Base-by-base conservation (phyloP, 352 stramenopile species). In the Pythium insidiosum region DNA sequence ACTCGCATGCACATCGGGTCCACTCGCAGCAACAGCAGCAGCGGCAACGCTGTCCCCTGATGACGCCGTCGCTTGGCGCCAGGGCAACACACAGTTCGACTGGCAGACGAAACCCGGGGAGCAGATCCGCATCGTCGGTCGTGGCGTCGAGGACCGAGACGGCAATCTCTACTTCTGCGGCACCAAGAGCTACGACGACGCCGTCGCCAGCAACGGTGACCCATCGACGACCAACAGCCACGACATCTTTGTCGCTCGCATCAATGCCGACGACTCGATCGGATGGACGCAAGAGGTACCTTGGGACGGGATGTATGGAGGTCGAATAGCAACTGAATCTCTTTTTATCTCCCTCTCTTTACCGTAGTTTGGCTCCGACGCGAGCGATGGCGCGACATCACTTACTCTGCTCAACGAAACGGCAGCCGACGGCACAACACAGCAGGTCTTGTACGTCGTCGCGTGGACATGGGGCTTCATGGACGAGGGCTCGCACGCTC, bases 391-490 rank as follows among this genome's bases (percentile, higher is more conserved):
- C n/a, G 74, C 67, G 0, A 79, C 63, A 29, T 79, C 63, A 24
- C 42, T 87, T 11, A 48, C 56, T 9, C 50, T 87, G 4, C 43
- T 87, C 28, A 73, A 83, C 22, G 69, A 84, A 39, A 74, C 57
- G 1, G 13, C 38, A 3, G 19, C 18, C 6, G 20, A 46, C 10
- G 53, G 53, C 6, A 25, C 24, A 0, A 43, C 39, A 3, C 56
- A 25, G 1, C 54, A 73, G 29, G 60, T 61, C 45, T 47, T 90
- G 9, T 86, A 85, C 24, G 63, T 90, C 13, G 50, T 73, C 3
- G 77, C 70, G 7, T 76, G 67, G 55, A 88, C 77, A 1, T 86
- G 72, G 69, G 74, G 77, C 0, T 75, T 56, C 38, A 68, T 90
- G 63, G 77, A 90, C 47, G 74, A 90, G 49, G 62, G 59, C 2